These are phyloP conservation scores for Sarcodon sp. DNA, from an alignment of 768 basidiomycete genomes.

Conservation along the genomic window DNA sequence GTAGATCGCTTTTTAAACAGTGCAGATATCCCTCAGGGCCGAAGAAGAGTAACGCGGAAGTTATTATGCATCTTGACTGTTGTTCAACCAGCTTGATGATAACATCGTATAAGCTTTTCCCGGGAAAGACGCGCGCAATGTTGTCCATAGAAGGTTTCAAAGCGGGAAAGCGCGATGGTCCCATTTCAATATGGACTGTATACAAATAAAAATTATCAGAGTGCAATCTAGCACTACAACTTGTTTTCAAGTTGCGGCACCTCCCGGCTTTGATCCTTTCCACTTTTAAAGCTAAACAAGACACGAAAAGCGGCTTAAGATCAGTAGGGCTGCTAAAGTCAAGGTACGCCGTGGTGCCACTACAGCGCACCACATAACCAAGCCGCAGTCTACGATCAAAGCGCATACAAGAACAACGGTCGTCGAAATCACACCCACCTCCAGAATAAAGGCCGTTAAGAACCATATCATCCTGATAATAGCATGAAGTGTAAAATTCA, in stretches of 20 bases:
- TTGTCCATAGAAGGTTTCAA: constrained; percentile 35
- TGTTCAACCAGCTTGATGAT: constrained; percentile 8
- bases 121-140: constrained; percentile 29
- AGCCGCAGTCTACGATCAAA: too few species aligned
- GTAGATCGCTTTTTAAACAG: constrained; percentile 9
- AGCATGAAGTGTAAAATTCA: not conserved
- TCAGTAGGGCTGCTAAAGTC: too few species aligned
- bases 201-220: too few species aligned
- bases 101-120: constrained; percentile 22
- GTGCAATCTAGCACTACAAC: too few species aligned
- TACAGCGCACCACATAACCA: too few species aligned
- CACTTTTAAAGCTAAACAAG: too few species aligned
- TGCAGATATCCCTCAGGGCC: constrained; percentile 14
- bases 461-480: constrained; percentile 23
- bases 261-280: too few species aligned
- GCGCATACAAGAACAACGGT: too few species aligned
- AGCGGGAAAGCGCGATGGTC: constrained; percentile 21
- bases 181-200: too few species aligned
- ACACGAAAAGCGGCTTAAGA: too few species aligned
- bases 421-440: not conserved
- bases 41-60: constrained; percentile 13
- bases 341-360: too few species aligned
- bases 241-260: too few species aligned
- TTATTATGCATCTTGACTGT: not conserved
- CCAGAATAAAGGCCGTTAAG: constrained; percentile 22